Conservation (phyloP, 768 basidiomycete genomes). For the Phylloporus sp. region DNA sequence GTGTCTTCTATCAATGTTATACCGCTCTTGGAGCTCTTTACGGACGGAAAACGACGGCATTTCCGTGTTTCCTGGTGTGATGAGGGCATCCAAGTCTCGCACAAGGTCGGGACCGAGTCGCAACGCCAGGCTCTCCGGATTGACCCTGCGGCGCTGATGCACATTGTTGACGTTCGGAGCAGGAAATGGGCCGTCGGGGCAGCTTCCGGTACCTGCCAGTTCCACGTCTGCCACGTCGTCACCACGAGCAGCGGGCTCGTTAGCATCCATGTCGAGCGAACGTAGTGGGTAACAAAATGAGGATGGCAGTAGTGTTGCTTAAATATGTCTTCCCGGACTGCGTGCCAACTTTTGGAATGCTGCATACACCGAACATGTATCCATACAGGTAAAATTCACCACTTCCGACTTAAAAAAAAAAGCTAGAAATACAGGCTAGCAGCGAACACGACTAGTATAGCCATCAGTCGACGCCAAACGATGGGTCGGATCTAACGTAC, state of each 20-base stretch:
- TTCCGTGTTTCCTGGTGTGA: constrained; percentile 60
- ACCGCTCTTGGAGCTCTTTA: constrained; percentile 66
- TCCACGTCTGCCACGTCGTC: neutral
- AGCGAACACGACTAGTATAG: constrained; percentile 67
- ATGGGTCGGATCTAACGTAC: constrained; percentile 46
- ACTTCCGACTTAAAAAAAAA: no score
- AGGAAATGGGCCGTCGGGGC: constrained; percentile 1
- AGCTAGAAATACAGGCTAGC: constrained; percentile 79
- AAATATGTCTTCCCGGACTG: no score
- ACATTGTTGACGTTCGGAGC: constrained; percentile 4
- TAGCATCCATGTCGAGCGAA: constrained; percentile 12
- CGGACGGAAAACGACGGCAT: constrained; percentile 73
- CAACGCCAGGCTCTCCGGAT: constrained; percentile 63
- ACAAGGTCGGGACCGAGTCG: constrained; percentile 64
- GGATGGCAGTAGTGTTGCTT: constrained; percentile 3
- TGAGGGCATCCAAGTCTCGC: constrained; percentile 66
- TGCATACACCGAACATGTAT: constrained; percentile 7
- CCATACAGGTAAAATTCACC: no score
- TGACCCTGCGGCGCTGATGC: constrained; percentile 45
- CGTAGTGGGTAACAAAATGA: neutral
- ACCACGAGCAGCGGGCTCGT: neutral
- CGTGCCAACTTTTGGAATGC: constrained; percentile 19
- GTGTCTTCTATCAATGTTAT: constrained; percentile 65
- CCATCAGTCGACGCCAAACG: constrained; percentile 6
- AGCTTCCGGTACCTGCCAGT: constrained; percentile 10